Evolutionary conservation across 805 yeast species (phyloP), one percentile per base, ranked within the genome.

Genomic region (Metschnikowia lunata): DNA sequence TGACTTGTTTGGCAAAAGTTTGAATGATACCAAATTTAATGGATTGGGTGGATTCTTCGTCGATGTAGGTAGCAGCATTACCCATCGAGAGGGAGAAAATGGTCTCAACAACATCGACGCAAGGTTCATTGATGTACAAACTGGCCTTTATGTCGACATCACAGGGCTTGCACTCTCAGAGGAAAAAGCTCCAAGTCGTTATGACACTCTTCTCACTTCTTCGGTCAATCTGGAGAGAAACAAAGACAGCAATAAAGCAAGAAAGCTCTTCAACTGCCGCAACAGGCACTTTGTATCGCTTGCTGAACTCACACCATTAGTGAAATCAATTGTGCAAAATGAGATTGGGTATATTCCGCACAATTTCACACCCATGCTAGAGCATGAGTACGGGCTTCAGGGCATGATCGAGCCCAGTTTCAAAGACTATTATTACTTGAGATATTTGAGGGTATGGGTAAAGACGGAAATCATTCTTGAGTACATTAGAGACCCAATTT

Each of bases 11-110:
- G 46, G 30, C 14, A 23, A 15, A 11, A 18, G 27, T 5, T 10
- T 15, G 27, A 55, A 61, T 23, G 80, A 80, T 51, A 82, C 83
- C 37, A 88, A 83, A 26, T 48, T 46, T 27, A 42, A 29, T 15
- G 54, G 54, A 7, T 33, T 45, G 43, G 48, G 49, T 23, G 15
- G 39, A 29, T 53, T 39, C 33, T 53, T 49, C 23, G 30, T 53
- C 15, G 55, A 53, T 29, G 51, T 52, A 18, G 48, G 50, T 11
- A 27, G 40, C 30, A 38, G 42, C 14, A 47, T 53, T 31, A 42
- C 47, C 18, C 47, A 47, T 37, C 39, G 56, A 8, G 31, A 30
- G 15, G 14, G 28, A 4, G 52, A 47, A 34, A 47, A 51, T 37
- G 55, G 54, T 12, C 37, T 57, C 27, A 65, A 65, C 42, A 60